These are phyloP conservation scores for Dioszegia hungarica DNA, from an alignment of 768 basidiomycete genomes.

Conservation along the genomic window DNA sequence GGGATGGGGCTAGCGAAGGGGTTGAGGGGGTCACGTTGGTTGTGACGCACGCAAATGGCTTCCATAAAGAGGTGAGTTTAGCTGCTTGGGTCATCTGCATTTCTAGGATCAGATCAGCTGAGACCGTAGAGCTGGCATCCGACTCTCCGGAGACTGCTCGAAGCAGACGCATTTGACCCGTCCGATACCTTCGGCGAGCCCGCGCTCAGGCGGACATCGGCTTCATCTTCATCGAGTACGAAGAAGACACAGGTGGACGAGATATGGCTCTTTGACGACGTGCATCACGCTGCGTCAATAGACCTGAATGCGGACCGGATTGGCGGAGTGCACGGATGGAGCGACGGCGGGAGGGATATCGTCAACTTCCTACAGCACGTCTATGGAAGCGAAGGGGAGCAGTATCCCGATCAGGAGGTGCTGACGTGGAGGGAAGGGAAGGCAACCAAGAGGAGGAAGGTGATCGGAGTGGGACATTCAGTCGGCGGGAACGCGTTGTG, in stretches of 20 bases:
- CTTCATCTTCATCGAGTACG: neutral
- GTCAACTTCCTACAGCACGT: constrained; percentile 49
- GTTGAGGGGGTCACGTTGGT: constrained; percentile 64
- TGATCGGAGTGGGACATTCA: constrained; percentile 75
- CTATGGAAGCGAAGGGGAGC: neutral
- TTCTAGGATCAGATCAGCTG: too few relatives aligned
- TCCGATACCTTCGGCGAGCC: constrained; percentile 11
- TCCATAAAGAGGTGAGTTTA: constrained; percentile 80
- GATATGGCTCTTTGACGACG: constrained; percentile 76
- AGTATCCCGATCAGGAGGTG: neutral
- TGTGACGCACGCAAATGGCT: constrained; percentile 78
- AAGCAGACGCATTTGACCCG: constrained; percentile 36
- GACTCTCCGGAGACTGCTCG: constrained; percentile 56
- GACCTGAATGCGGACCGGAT: constrained; percentile 61
- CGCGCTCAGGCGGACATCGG: neutral
- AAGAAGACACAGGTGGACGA: constrained; percentile 61
- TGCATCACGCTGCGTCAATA: constrained; percentile 80
- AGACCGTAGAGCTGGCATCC: constrained; percentile 71
- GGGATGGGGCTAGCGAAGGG: constrained; percentile 5
- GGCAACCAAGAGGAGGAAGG: constrained; percentile 8
- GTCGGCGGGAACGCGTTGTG: constrained; percentile 74
- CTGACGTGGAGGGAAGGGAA: constrained; percentile 8
- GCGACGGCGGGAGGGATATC: constrained; percentile 56
- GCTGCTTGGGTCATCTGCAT: constrained; percentile 22
- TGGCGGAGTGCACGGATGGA: constrained; percentile 46